phyloP scores from a whole-genome alignment of 129 eudicot species.

The Pseudognaphalium luteoalbum region DNA sequence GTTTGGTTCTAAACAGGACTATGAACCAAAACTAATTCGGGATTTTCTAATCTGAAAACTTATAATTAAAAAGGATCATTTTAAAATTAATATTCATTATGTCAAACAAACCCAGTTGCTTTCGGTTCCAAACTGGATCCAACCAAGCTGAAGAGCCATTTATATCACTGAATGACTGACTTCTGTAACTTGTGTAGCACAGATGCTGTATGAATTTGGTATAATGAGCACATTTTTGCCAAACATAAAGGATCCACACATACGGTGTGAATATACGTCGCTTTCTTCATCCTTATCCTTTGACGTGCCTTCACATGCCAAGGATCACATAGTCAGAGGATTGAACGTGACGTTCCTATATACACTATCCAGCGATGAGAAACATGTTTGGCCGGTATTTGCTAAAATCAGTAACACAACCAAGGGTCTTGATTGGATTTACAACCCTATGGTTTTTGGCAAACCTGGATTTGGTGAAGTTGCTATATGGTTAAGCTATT shows the following conservation, averaged over 20 bases:
- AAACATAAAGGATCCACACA: background rate
- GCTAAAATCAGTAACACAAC: background rate
- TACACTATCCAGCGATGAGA: background rate
- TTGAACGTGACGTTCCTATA: background rate
- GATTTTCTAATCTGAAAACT: too few relatives aligned
- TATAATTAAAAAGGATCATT: too few relatives aligned
- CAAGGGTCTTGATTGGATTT: background rate
- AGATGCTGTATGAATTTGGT: slow-evolving; percentile 3
- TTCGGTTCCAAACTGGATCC: too few relatives aligned
- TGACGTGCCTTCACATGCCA: background rate
- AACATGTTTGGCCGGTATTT: background rate
- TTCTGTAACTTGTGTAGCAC: background rate
- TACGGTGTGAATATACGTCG: background rate
- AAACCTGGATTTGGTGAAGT: background rate
- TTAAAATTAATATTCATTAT: too few relatives aligned
- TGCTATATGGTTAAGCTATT: slow-evolving; percentile 5
- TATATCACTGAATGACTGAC: background rate
- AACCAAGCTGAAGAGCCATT: too few relatives aligned
- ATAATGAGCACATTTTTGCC: slow-evolving; percentile 7
- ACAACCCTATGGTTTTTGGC: slow-evolving; percentile 7
- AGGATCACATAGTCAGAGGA: background rate
- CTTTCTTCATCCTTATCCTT: background rate
- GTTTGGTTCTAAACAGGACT: too few relatives aligned
- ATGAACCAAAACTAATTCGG: too few relatives aligned
- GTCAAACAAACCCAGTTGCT: too few relatives aligned